Evolutionary conservation across 2,329 filamentous ascomycete species (phyloP).

Genomic region (Pseudocercospora fuligena): DNA sequence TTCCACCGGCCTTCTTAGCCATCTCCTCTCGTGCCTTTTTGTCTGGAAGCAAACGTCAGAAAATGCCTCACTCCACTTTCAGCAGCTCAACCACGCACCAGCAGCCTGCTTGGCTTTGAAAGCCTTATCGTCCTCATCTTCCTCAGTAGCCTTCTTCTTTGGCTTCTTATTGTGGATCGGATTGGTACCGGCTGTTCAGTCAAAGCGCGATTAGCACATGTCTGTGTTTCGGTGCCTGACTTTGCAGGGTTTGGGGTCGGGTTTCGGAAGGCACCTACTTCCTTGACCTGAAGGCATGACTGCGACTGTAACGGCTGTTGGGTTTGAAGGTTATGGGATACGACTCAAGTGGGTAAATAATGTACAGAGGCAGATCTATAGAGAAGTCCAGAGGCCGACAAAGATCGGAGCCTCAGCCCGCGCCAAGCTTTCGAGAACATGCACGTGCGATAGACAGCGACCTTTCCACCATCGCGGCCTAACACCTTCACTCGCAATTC

Average conservation of each 20-base stretch:
- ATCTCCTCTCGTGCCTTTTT: conserved; percentile 80
- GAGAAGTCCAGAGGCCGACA: neutral
- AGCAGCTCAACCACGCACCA: conserved; percentile 60
- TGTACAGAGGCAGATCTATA: neutral
- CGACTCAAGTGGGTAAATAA: neutral
- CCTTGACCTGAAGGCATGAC: conserved; percentile 58
- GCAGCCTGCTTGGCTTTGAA: conserved; percentile 83
- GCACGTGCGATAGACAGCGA: neutral
- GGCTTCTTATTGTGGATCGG: conserved; percentile 74
- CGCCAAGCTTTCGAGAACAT: neutral
- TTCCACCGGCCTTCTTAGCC: conserved; percentile 81
- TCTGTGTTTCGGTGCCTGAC: neutral
- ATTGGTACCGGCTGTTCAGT: conserved; percentile 55
- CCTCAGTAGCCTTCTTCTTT: conserved; percentile 79
- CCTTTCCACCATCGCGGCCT: neutral
- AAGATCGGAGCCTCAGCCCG: neutral
- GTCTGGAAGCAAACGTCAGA: conserved; percentile 42
- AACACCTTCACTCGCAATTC: neutral
- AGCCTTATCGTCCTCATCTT: conserved; percentile 86
- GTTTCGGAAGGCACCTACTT: conserved; percentile 43
- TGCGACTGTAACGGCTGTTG: conserved; percentile 17
- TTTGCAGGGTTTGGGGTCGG: neutral
- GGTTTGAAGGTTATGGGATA: neutral
- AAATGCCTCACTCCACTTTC: neutral
- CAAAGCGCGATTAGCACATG: conserved; percentile 11